Base-by-base conservation (phyloP, 225 moss, liverwort and hornwort genomes). In the Bryoerythrophyllum caledonicum region DNA sequence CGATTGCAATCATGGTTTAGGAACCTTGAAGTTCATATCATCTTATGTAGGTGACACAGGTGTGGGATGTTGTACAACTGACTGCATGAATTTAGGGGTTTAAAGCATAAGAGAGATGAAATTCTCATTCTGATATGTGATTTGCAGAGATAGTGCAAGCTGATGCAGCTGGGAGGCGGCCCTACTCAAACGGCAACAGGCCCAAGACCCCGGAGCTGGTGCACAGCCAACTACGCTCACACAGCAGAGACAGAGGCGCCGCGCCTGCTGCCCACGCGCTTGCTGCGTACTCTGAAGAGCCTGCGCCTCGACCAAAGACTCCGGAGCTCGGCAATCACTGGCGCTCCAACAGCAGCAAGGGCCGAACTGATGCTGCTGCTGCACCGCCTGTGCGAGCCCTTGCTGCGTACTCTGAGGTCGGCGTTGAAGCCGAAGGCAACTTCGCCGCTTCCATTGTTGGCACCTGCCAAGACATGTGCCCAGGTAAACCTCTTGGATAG, bases 401-500 rank as follows among this genome's bases (percentile, higher is more conserved):
- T 40, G 78, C 76, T 81, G 88, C 83, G n/a, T 89, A 83, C 43
- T 43, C 73, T 63, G 88, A 89, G 34, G 81, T 60, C 61, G 88
- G 65, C 27, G 43, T 68, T 20, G 83, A 79, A 38, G 75, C 73
- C n/a, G 91, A 91, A 23, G 90, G 70, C 10, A 89, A 83, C 38
- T 56, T 80, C 52, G 78, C 87, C 34, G 76, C 90, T 46, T 87
- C 84, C 63, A 88, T 95, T 52, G 91, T 91, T 70, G 97, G 97
- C 16, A 91, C 90, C 75, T 94, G 97, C 73, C 82, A 89, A 69
- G 94, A 99, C 74, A 99, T 94, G 97, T 99, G 97, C 79, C 97
- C 94, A 77, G 90, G 94, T 90, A 77, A 74, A 72, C 41, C 80
- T 54, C 43, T 75, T 30, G 20, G 43, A 37, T 55, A 25, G 63